phyloP scores from a whole-genome alignment of 176 grass and related monocot species.

The Zea luxurians region DNA sequence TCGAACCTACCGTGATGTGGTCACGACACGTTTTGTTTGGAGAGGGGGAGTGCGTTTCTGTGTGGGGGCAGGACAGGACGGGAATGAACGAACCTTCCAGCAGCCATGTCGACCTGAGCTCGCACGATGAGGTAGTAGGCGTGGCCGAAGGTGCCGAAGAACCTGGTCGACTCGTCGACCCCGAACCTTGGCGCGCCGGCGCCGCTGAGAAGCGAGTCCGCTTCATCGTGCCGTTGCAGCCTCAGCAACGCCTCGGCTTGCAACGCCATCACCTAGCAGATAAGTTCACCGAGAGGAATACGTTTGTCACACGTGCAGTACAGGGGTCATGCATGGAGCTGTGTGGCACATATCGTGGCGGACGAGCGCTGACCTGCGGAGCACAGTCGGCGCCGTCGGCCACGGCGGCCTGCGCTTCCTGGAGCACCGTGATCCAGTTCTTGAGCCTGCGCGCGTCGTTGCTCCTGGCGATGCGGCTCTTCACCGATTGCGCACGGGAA shows the following conservation, averaged over 20 bases:
- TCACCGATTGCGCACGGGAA: slow-evolving; percentile 58
- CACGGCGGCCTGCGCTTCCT: slow-evolving; percentile 71
- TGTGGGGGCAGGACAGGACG: not conserved
- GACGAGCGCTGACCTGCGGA: slow-evolving; percentile 60
- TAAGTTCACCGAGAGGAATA: not conserved
- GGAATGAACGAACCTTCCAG: slow-evolving; percentile 53
- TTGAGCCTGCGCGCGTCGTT: slow-evolving; percentile 64
- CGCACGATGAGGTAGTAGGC: slow-evolving; percentile 72
- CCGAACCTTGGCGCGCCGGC: slow-evolving; percentile 54
- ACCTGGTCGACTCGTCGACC: slow-evolving; percentile 62
- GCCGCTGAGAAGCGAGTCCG: slow-evolving; percentile 47
- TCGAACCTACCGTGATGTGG: slow-evolving; percentile 56
- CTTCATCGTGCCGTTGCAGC: slow-evolving; percentile 78
- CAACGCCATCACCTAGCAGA: slow-evolving; percentile 62
- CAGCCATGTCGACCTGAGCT: slow-evolving; percentile 81
- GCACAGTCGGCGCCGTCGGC: slow-evolving; percentile 70
- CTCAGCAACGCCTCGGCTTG: slow-evolving; percentile 82
- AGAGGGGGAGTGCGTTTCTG: not conserved
- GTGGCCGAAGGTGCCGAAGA: slow-evolving; percentile 65
- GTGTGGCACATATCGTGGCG: not conserved
- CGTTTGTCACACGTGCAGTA: not conserved
- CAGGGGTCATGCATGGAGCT: not conserved
- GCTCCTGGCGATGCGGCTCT: slow-evolving; percentile 65
- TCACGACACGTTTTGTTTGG: not conserved
- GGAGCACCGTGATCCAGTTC: slow-evolving; percentile 75